Evolutionary conservation across 208 protist species (phyloP).

Genomic region (Tritrichomonas musculus): DNA sequence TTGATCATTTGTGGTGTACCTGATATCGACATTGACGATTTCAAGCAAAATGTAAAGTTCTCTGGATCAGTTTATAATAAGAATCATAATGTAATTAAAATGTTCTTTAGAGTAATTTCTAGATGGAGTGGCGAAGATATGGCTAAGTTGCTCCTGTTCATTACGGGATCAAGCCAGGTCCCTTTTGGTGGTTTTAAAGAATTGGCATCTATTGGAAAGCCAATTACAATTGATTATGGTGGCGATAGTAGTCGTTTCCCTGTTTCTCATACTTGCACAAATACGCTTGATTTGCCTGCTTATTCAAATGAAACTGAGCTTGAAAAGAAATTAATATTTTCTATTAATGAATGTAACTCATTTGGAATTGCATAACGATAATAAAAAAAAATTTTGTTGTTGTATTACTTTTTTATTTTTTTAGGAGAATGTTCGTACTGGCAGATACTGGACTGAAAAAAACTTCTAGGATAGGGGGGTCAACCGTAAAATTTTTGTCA

Average conservation of each 20-base stretch:
- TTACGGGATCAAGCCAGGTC: slow-evolving; percentile 90
- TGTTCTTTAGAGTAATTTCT: slow-evolving; percentile 87
- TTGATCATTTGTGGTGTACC: slow-evolving; percentile 90
- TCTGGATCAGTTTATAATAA: slow-evolving; percentile 62
- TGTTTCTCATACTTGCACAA: slow-evolving; percentile 89
- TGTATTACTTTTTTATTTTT: too few species aligned
- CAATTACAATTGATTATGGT: slow-evolving; percentile 44
- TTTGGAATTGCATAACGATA: slow-evolving; percentile 56
- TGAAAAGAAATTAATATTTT: slow-evolving; percentile 44
- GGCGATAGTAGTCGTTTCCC: slow-evolving; percentile 65
- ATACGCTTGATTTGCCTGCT: slow-evolving; percentile 81
- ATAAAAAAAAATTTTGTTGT: too few species aligned
- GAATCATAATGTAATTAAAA: slow-evolving; percentile 69
- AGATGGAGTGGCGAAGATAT: slow-evolving; percentile 67
- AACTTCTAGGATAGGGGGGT: too few species aligned
- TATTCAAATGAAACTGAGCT: slow-evolving; percentile 68
- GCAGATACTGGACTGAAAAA: too few species aligned
- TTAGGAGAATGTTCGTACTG: too few species aligned
- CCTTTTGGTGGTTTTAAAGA: slow-evolving; percentile 89
- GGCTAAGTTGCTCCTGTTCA: slow-evolving; percentile 89
- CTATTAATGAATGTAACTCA: slow-evolving; percentile 49
- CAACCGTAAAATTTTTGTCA: too few species aligned
- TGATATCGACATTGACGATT: slow-evolving; percentile 88
- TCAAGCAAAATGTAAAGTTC: slow-evolving; percentile 80
- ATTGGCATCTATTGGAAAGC: slow-evolving; percentile 47